phyloP scores from a whole-genome alignment of 192 early-diverging fungal genomes.

The Coemansia sp. region DNA sequence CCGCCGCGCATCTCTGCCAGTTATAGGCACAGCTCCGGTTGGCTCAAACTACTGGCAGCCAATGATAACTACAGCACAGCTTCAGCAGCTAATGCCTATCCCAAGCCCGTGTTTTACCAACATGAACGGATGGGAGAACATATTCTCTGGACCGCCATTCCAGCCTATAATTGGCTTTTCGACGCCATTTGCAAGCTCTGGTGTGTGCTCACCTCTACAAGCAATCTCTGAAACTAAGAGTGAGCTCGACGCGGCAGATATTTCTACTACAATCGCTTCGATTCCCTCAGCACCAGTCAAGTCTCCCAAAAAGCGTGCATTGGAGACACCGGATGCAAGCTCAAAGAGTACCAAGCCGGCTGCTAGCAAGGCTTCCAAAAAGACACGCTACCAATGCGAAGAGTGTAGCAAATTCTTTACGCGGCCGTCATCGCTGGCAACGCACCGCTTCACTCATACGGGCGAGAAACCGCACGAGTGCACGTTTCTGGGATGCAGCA shows the following conservation, averaged over 20 bases:
- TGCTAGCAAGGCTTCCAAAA: slow-evolving; percentile 1
- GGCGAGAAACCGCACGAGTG: slow-evolving; percentile 69
- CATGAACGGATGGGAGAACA: background rate
- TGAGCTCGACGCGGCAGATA: background rate
- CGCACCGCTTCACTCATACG: slow-evolving; percentile 68
- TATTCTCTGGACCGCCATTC: background rate
- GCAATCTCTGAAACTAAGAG: background rate
- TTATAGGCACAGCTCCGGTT: background rate
- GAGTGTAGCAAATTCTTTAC: slow-evolving; percentile 63
- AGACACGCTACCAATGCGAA: slow-evolving; percentile 38
- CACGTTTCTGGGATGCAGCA: slow-evolving; percentile 54
- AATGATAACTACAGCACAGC: background rate
- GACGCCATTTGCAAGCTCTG: background rate
- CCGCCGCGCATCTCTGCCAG: background rate
- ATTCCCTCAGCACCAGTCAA: background rate
- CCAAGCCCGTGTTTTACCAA: background rate
- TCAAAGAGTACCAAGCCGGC: background rate
- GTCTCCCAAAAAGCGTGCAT: background rate
- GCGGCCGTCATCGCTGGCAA: slow-evolving; percentile 62
- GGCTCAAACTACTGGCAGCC: background rate
- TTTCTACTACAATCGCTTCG: background rate
- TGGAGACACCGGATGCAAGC: background rate
- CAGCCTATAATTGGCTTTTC: background rate
- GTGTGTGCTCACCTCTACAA: background rate
- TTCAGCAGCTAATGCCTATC: background rate